Percentiles rank a stretch among this genome's conserved stretches.
Conservation (phyloP, 208 protist genomes). For the Acanthamoeba sp. region DNA sequence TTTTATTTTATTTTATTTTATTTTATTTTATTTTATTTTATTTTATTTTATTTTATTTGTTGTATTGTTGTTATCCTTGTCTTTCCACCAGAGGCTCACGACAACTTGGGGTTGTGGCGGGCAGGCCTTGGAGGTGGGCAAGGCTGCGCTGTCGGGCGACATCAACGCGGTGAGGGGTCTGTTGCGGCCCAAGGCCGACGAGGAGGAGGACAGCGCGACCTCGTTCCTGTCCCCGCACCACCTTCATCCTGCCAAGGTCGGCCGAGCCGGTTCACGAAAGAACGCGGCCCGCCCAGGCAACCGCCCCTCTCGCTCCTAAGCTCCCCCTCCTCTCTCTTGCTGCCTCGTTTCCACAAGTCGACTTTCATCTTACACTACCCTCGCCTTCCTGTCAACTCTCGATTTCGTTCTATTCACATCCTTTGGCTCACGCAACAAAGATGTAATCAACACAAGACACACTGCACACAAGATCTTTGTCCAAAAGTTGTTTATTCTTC, state of each 20-base stretch:
- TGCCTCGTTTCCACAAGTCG: background rate
- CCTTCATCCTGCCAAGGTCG: slow-evolving; percentile 36
- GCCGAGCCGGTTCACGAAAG: slow-evolving; percentile 22
- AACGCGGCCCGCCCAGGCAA: background rate
- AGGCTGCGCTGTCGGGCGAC: slow-evolving; percentile 43
- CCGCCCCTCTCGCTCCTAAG: slow-evolving; percentile 5
- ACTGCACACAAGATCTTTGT: no score
- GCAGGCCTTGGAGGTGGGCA: slow-evolving; percentile 44
- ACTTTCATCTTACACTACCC: background rate
- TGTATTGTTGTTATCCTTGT: background rate
- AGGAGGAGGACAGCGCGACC: slow-evolving; percentile 51
- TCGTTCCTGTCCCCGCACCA: slow-evolving; percentile 66
- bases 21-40: no score
- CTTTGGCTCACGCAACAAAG: background rate
- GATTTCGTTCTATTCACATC: background rate
- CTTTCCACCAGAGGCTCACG: background rate
- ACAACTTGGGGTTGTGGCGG: background rate
- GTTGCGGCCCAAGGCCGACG: slow-evolving; percentile 8
- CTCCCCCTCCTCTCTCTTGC: background rate
- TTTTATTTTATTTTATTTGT: background rate
- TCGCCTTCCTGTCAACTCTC: background rate
- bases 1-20: background rate
- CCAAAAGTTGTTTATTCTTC: background rate
- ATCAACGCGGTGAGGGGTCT: background rate
- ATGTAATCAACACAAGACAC: background rate